These are phyloP conservation scores for Coemansia sp. DNA, from an alignment of 192 early-diverging fungal species.

Conservation along the genomic window DNA sequence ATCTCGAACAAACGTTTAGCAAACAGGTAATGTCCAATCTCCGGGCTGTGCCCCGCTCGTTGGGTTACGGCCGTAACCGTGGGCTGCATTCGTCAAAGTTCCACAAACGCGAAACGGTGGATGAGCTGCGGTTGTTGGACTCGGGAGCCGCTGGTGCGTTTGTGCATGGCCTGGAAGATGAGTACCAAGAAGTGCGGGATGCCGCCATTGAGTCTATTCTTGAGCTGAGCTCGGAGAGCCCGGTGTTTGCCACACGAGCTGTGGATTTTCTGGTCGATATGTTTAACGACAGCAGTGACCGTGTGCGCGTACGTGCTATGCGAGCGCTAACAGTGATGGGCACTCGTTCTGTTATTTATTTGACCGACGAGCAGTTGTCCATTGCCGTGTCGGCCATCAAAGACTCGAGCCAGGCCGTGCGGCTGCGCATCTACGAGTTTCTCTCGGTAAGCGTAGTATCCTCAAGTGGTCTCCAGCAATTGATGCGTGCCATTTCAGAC, in stretches of 20 bases:
- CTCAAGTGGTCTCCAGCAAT: constrained; percentile 24
- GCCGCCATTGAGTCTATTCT: constrained; percentile 85
- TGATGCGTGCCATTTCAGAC: constrained; percentile 60
- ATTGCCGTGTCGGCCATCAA: constrained; percentile 75
- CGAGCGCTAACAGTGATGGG: constrained; percentile 74
- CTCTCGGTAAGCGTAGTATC: constrained; percentile 56
- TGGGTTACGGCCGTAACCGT: constrained; percentile 26
- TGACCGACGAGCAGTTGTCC: constrained; percentile 72
- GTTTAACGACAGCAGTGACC: constrained; percentile 94
- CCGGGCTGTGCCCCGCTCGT: constrained; percentile 24
- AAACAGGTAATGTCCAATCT: constrained; percentile 77
- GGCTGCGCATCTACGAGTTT: constrained; percentile 72
- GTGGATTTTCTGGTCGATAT: constrained; percentile 90
- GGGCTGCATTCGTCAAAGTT: constrained; percentile 13
- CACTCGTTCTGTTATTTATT: constrained; percentile 49
- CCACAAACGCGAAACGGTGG: constrained; percentile 61
- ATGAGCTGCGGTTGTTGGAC: constrained; percentile 69
- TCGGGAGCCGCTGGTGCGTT: constrained; percentile 89
- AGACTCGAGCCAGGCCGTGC: constrained; percentile 66
- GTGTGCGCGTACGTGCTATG: constrained; percentile 80
- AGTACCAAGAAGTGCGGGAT: constrained; percentile 83
- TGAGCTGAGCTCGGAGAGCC: constrained; percentile 70
- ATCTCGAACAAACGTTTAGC: constrained; percentile 72
- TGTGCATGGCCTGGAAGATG: constrained; percentile 95
- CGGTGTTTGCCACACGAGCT: constrained; percentile 69